Percentiles rank a stretch among this genome's conserved stretches.
phyloP scores from a whole-genome alignment of 352 stramenopile genomes.

The Elongisporangium anandrum region DNA sequence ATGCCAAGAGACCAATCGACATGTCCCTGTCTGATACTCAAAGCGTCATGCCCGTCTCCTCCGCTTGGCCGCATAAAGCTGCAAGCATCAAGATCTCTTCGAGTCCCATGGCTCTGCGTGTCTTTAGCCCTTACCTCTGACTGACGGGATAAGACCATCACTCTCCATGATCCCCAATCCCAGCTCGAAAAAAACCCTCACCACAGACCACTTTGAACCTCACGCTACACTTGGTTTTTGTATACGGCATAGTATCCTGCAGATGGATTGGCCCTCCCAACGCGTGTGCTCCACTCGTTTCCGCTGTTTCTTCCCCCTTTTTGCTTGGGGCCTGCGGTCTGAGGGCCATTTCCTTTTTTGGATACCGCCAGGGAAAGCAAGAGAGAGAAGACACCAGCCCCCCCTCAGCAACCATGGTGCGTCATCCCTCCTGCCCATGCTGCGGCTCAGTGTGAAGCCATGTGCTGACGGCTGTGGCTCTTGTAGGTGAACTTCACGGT shows the following conservation, averaged over 20 bases:
- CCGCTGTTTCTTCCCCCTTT: slow-evolving; percentile 9
- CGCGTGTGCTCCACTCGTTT: slow-evolving; percentile 64
- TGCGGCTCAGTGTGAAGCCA: background rate
- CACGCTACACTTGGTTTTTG: slow-evolving; percentile 11
- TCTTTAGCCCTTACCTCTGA: background rate
- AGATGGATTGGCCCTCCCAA: slow-evolving; percentile 16
- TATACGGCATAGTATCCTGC: slow-evolving; percentile 22
- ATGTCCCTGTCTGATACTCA: background rate
- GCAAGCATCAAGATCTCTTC: background rate
- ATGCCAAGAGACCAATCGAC: background rate
- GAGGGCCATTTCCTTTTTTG: slow-evolving; percentile 58
- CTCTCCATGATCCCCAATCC: slow-evolving; percentile 2
- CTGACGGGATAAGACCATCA: slow-evolving; percentile 3
- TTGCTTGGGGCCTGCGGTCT: slow-evolving; percentile 9
- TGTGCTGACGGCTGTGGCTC: background rate
- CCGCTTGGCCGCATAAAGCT: background rate
- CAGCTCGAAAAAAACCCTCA: slow-evolving; percentile 32
- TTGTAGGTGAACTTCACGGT: slow-evolving; percentile 98
- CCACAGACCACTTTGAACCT: slow-evolving; percentile 22
- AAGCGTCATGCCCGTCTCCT: background rate
- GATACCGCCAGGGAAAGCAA: slow-evolving; percentile 32
- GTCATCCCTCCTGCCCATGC: background rate
- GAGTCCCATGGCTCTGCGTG: background rate
- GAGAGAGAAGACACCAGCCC: slow-evolving; percentile 21
- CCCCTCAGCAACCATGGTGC: slow-evolving; percentile 51